Base-by-base conservation (phyloP, 129 eudicot genomes). In the Deinandra increscens region DNA sequence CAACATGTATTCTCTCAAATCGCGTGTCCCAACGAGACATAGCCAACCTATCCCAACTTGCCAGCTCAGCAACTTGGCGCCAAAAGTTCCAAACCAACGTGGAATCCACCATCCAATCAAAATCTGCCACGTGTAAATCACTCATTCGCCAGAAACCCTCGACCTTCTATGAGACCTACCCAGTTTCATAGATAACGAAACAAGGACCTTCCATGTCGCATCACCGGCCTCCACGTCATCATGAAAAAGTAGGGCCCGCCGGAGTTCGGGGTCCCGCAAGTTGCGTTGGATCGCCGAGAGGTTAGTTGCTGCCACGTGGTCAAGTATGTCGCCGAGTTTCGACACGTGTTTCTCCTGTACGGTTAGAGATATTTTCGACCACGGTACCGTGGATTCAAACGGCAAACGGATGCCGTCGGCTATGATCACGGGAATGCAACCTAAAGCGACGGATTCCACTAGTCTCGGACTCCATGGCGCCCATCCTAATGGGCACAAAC, bases 381-480 rank as follows among this genome's bases (percentile, higher is more conserved):
- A 93, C 1, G 84, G 81, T 33, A 89, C 81, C 78, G 85, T 75
- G 45, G 86, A 61, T 9, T 83, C 75, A 46, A 85, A 87, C 6
- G 99, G 97, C 33, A 93, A 67, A 55, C 80, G 85, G 61, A 93
- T 93, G 37, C 88, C 97, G 58, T 93, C 97, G 0, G 99, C 99
- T 19, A 93, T 84, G 11, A 93, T 83, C 2, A 93, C 97, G 26
- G 99, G 97, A 39, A 93, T 86, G 37, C 99, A 93, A 14, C 99
- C 99, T 2, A 93, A 14, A 0, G 86, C 99, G 2, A 93, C 99
- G 0, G 99, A 87, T 50, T 93, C 99, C 0, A 93, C 95, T 0
- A 93, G 63, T 41, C 97, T 78, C 0, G 99, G 99, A 54, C 99
- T 93, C 99, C 99, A 93, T 4, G 99, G 99, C 55, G 99, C 99